Evolutionary conservation across 352 stramenopile genomes (phyloP).

Genomic region (Globisporangium recalcitrans): DNA sequence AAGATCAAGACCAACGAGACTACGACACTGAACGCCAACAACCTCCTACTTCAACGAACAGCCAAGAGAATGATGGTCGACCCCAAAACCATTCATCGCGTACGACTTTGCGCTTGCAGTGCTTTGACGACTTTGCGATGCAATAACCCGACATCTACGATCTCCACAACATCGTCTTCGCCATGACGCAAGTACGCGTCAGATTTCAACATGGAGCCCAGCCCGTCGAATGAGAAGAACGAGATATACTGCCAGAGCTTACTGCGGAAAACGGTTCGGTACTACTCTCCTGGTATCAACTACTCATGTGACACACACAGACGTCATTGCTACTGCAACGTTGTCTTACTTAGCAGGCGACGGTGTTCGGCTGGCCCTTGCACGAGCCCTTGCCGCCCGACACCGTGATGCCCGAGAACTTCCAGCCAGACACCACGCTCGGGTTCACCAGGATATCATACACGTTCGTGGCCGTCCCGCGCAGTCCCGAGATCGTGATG

Average conservation of each 20-base stretch:
- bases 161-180: too few species aligned
- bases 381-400: constrained; percentile 2
- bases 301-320: not conserved
- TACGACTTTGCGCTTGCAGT: too few species aligned
- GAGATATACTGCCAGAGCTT: not conserved
- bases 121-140: too few species aligned
- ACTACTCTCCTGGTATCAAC: not conserved
- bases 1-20: too few species aligned
- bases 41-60: too few species aligned
- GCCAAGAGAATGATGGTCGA: too few species aligned
- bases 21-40: too few species aligned
- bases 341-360: not conserved
- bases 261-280: not conserved
- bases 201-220: too few species aligned
- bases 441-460: constrained; percentile 15
- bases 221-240: not conserved
- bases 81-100: too few species aligned
- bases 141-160: too few species aligned
- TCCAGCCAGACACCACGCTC: constrained; percentile 13
- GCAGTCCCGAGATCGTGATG: not conserved
- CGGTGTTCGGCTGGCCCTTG: constrained; percentile 7
- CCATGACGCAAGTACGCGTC: too few species aligned
- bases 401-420: constrained; percentile 12
- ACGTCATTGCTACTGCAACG: not conserved
- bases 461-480: constrained; percentile 11